A percentile compares a stretch with the other conserved stretches of the same genome.
Conservation (phyloP, 169 alveolate species). For the Plasmodium knowlesi region DNA sequence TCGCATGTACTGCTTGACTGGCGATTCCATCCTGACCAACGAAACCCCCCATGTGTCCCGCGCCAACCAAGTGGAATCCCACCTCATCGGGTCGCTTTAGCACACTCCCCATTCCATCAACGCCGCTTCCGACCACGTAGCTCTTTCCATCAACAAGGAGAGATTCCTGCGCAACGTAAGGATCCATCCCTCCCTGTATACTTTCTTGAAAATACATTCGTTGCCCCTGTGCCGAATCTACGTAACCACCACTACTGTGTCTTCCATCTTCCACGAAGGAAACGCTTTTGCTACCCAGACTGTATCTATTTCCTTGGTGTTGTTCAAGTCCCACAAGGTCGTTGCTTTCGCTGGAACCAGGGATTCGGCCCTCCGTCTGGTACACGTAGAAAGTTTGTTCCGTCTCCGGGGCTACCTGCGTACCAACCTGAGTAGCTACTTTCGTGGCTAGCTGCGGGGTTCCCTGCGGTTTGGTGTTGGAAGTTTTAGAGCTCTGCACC, state of each 20-base stretch:
- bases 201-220: background rate
- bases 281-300: background rate
- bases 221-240: background rate
- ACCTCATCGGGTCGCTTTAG: background rate
- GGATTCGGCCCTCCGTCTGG: slow-evolving; percentile 25
- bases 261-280: background rate
- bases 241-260: background rate
- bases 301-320: background rate
- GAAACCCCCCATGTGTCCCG: background rate
- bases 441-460: no score
- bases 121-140: background rate
- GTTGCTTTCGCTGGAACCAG: background rate
- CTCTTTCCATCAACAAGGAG: background rate
- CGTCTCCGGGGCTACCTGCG: background rate
- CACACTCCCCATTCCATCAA: background rate
- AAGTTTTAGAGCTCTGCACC: background rate
- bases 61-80: background rate
- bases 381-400: slow-evolving; percentile 6
- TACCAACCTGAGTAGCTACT: no score
- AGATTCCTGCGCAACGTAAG: background rate
- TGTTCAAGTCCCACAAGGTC: background rate
- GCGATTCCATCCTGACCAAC: background rate
- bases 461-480: background rate
- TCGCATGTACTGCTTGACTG: background rate
- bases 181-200: background rate